phyloP scores from a whole-genome alignment of 2,329 filamentous ascomycete species.

The Chaetothyriales sp. region DNA sequence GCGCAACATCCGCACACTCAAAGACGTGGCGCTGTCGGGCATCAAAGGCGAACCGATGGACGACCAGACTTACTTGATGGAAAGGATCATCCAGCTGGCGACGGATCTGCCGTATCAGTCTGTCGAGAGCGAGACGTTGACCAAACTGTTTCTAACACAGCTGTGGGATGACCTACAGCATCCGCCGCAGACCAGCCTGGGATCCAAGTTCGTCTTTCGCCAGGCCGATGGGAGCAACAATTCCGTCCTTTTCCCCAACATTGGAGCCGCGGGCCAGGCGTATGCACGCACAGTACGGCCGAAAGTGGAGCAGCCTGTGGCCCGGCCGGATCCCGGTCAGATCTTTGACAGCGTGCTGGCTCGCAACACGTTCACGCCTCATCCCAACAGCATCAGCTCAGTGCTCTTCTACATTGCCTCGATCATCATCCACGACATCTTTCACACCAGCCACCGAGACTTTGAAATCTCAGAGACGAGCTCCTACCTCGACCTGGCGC shows the following conservation, averaged over 20 bases:
- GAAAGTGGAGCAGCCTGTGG: slow-evolving; percentile 41
- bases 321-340: slow-evolving; percentile 50
- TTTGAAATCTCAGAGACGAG: slow-evolving; percentile 53
- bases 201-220: slow-evolving; percentile 23
- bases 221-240: slow-evolving; percentile 30
- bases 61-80: slow-evolving; percentile 51
- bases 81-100: slow-evolving; percentile 38
- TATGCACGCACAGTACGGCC: slow-evolving; percentile 56
- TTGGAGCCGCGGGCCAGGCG: slow-evolving; percentile 52
- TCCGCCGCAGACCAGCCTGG: slow-evolving; percentile 36
- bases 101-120: slow-evolving; percentile 27
- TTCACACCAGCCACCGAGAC: slow-evolving; percentile 51
- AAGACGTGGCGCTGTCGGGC: slow-evolving; percentile 28
- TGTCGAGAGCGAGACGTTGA: slow-evolving; percentile 27
- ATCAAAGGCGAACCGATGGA: slow-evolving; percentile 41
- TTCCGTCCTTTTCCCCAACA: slow-evolving; percentile 48
- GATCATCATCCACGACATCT: slow-evolving; percentile 53
- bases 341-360: slow-evolving; percentile 57
- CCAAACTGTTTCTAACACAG: slow-evolving; percentile 38
- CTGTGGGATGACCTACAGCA: slow-evolving; percentile 44
- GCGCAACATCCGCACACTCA: slow-evolving; percentile 30
- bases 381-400: slow-evolving; percentile 59
- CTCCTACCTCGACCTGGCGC: slow-evolving; percentile 61
- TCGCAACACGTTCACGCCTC: slow-evolving; percentile 47
- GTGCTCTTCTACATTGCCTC: slow-evolving; percentile 63